phyloP scores from a whole-genome alignment of 1,284 basidiomycete species.

The Malassezia sympodialis region DNA sequence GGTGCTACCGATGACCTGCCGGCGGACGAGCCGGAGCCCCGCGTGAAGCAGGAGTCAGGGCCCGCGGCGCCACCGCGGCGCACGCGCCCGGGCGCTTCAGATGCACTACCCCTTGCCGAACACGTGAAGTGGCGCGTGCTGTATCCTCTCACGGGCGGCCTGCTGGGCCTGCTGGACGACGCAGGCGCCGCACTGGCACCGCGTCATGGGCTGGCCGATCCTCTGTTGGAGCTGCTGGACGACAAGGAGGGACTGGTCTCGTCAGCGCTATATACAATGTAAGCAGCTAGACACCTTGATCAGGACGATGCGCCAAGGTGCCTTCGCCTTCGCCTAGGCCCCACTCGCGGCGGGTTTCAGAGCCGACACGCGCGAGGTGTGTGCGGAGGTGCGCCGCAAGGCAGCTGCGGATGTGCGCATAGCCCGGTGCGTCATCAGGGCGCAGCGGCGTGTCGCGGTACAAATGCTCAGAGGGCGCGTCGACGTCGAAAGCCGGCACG shows the following conservation, averaged over 20 bases:
- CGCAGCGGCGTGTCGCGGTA: conserved; percentile 1
- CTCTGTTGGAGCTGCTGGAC: conserved; percentile 9
- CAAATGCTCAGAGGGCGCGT: not conserved
- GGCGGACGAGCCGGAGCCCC: not conserved
- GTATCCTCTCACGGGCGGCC: conserved; percentile 12
- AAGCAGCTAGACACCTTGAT: not conserved
- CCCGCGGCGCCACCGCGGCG: not conserved
- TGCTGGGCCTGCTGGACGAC: not conserved
- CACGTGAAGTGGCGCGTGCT: conserved; percentile 4
- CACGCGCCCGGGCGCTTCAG: not conserved
- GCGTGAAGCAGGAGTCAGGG: not conserved
- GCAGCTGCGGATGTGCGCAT: conserved; percentile 14
- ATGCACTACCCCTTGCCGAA: conserved; percentile 2
- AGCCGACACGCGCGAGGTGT: conserved; percentile 13
- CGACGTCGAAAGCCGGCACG: not conserved
- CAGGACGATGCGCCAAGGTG: conserved; percentile 7
- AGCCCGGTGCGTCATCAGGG: conserved; percentile 2
- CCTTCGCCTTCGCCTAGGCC: conserved; percentile 9
- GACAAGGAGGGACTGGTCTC: conserved; percentile 5
- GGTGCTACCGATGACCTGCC: conserved; percentile 15
- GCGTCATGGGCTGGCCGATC: not conserved
- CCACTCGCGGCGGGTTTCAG: not conserved
- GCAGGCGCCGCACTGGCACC: not conserved
- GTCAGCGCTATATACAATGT: not conserved
- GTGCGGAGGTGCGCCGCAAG: conserved; percentile 17